Percentiles rank a stretch among this genome's conserved stretches.
These are phyloP conservation scores for Cardiospermum halicacabum DNA, from an alignment of 345 rosid species.

Conservation along the genomic window DNA sequence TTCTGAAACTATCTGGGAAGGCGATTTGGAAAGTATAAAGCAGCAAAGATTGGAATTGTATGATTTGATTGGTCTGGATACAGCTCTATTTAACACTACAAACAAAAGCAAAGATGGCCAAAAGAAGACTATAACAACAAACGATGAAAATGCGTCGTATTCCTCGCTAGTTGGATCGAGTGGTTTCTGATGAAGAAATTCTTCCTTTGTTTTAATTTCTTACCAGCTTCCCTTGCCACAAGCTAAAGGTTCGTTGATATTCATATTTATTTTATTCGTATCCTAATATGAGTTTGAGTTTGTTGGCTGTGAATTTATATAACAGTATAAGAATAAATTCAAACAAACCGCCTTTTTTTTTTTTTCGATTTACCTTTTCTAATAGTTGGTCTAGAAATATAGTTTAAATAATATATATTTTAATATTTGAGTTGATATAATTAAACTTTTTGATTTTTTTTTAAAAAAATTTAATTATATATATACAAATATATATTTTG, in stretches of 20 bases:
- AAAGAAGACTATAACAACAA: slow-evolving; percentile 19
- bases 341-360: too few species aligned
- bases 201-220: neutral
- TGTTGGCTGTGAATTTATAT: too few species aligned
- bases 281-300: too few species aligned
- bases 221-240: neutral
- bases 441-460: too few species aligned
- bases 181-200: slow-evolving; percentile 47
- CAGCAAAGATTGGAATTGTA: slow-evolving; percentile 44
- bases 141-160: slow-evolving; percentile 87
- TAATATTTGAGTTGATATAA: too few species aligned
- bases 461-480: too few species aligned
- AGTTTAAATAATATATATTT: too few species aligned
- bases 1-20: slow-evolving; percentile 75
- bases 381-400: too few species aligned
- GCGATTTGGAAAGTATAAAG: slow-evolving; percentile 51
- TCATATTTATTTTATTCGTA: neutral
- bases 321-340: too few species aligned
- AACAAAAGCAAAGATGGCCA: slow-evolving; percentile 18
- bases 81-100: slow-evolving; percentile 22
- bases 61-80: slow-evolving; percentile 56
- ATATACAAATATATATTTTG: too few species aligned
- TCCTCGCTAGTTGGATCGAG: slow-evolving; percentile 75
- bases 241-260: neutral
- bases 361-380: too few species aligned